Conservation (phyloP, 371 early-diverging fungal genomes). For the Actinomucor elegans region DNA sequence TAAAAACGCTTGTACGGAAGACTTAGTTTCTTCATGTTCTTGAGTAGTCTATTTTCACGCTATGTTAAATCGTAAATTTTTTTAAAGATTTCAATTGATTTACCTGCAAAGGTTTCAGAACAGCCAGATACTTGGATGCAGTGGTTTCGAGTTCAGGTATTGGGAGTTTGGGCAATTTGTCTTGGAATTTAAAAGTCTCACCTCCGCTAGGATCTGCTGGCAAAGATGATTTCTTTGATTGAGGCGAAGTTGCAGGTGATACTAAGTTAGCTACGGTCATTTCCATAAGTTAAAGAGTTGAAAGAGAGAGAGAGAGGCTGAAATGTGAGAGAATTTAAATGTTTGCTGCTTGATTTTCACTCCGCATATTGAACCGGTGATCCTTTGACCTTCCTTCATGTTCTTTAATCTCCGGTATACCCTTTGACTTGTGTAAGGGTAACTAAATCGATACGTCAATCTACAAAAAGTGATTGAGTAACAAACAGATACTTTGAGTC, state of each 20-base stretch:
- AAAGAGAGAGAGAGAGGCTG: not conserved
- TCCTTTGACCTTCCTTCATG: no score
- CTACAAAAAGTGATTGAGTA: no score
- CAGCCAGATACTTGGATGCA: conserved; percentile 63
- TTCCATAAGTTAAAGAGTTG: not conserved
- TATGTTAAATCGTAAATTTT: not conserved
- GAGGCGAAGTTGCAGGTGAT: conserved; percentile 1
- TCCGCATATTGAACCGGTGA: not conserved
- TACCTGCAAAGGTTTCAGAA: conserved; percentile 74
- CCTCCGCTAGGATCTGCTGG: conserved; percentile 11
- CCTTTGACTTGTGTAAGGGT: no score
- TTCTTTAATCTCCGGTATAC: no score
- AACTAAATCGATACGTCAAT: no score
- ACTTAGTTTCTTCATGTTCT: conserved; percentile 66
- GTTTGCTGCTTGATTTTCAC: not conserved
- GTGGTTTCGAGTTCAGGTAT: conserved; percentile 87
- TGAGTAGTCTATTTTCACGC: conserved; percentile 25
- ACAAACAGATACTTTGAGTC: no score
- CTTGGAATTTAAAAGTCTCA: conserved; percentile 52
- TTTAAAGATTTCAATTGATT: not conserved
- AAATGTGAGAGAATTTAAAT: not conserved
- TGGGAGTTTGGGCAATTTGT: conserved; percentile 75
- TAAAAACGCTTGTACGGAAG: conserved; percentile 69
- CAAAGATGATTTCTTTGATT: not conserved
- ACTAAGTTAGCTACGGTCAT: not conserved